phyloP scores from a whole-genome alignment of 352 stramenopile genomes.

The Phytopythium chamaehyphon region DNA sequence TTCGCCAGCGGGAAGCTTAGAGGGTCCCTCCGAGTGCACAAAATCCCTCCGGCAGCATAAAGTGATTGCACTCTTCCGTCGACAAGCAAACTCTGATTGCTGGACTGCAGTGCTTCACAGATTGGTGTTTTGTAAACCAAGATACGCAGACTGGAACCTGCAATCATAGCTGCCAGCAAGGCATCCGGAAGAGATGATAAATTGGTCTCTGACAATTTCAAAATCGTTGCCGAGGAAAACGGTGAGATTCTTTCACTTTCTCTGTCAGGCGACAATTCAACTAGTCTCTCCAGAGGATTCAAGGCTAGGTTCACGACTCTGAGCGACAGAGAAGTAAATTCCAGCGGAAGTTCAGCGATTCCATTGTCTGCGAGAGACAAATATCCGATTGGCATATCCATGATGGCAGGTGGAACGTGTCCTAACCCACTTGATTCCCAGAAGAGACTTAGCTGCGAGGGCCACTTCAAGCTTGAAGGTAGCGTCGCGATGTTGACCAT shows the following conservation, averaged over 20 bases:
- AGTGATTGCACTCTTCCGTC: background rate
- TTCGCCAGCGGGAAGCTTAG: too few relatives aligned
- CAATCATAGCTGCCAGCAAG: background rate
- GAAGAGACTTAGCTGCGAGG: constrained; percentile 1
- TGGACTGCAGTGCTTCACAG: background rate
- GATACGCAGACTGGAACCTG: background rate
- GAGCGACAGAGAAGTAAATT: background rate
- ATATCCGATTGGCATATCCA: constrained; percentile 11
- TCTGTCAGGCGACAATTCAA: constrained; percentile 8
- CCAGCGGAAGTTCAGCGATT: background rate
- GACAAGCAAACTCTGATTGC: background rate
- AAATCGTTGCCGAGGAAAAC: constrained; percentile 7
- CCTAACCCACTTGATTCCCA: constrained; percentile 20
- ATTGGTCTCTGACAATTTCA: constrained; percentile 9
- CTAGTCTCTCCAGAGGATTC: constrained; percentile 24
- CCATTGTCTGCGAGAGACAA: constrained; percentile 17
- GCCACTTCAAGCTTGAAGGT: constrained; percentile 27
- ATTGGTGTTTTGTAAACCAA: background rate
- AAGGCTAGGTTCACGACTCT: background rate
- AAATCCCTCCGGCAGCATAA: background rate
- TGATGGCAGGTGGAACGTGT: constrained; percentile 8
- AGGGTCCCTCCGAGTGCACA: too few relatives aligned
- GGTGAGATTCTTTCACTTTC: constrained; percentile 5
- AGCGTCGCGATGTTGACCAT: constrained; percentile 28
- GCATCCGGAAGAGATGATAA: constrained; percentile 12